phyloP scores from a whole-genome alignment of 2,329 filamentous ascomycete genomes.

The Colletotrichum limetticola region DNA sequence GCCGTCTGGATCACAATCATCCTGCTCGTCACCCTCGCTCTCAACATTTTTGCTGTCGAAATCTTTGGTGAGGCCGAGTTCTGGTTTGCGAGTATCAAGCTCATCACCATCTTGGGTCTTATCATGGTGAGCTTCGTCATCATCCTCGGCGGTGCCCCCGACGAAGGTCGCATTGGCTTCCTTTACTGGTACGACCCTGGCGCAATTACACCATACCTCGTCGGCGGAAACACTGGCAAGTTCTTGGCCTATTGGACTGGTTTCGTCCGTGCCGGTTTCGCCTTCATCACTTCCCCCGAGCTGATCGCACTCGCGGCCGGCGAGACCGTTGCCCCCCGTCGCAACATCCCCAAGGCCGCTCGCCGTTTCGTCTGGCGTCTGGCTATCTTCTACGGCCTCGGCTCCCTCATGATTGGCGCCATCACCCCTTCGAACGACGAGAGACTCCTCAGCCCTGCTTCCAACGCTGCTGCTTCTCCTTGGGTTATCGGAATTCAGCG shows the following conservation, averaged over 20 bases:
- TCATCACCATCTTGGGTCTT: slow-evolving; percentile 67
- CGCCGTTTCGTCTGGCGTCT: slow-evolving; percentile 71
- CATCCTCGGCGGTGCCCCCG: slow-evolving; percentile 65
- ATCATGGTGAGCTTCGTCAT: slow-evolving; percentile 67
- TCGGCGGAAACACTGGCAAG: slow-evolving; percentile 56
- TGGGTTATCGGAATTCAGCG: slow-evolving; percentile 76
- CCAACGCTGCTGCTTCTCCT: slow-evolving; percentile 69
- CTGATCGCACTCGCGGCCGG: slow-evolving; percentile 72
- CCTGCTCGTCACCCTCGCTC: slow-evolving; percentile 61
- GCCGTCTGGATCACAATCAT: slow-evolving; percentile 71
- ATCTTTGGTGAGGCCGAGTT: slow-evolving; percentile 72
- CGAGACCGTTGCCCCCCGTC: slow-evolving; percentile 71
- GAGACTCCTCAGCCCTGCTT: slow-evolving; percentile 66
- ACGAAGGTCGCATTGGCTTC: slow-evolving; percentile 56
- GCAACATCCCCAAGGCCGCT: slow-evolving; percentile 74
- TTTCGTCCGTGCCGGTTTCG: slow-evolving; percentile 68
- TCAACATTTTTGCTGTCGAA: slow-evolving; percentile 67
- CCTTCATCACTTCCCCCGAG: slow-evolving; percentile 72
- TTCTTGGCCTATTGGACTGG: slow-evolving; percentile 70
- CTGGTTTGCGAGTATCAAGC: slow-evolving; percentile 69
- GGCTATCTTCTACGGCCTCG: slow-evolving; percentile 72
- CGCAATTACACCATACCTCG: slow-evolving; percentile 60
- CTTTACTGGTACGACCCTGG: slow-evolving; percentile 51
- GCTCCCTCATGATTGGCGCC: slow-evolving; percentile 69
- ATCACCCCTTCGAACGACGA: slow-evolving; percentile 73